Percentiles rank a stretch among this genome's conserved stretches.
Evolutionary conservation across 345 rosid genomes (phyloP).

Genomic region (Citrus mangshanensis): DNA sequence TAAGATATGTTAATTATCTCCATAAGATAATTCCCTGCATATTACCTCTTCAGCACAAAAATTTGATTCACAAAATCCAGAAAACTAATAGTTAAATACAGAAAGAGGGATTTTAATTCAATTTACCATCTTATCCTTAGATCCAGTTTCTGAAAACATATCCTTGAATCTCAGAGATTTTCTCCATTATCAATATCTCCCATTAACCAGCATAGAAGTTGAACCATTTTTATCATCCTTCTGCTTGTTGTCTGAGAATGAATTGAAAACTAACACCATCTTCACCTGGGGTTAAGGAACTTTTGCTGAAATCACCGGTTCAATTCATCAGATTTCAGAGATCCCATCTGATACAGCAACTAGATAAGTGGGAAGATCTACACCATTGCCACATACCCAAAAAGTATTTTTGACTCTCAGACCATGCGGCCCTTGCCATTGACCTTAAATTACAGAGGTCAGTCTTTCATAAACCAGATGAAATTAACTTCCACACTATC

Average conservation of each 20-base stretch:
- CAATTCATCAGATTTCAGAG: slow-evolving; percentile 35
- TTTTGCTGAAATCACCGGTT: slow-evolving; percentile 24
- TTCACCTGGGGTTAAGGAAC: too few species aligned
- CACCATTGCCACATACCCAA: slow-evolving; percentile 23
- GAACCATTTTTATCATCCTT: slow-evolving; percentile 16
- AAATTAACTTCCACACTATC: background rate
- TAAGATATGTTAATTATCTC: background rate
- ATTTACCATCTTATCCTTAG: slow-evolving; percentile 39
- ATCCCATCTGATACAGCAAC: slow-evolving; percentile 16
- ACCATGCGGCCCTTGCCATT: slow-evolving; percentile 18
- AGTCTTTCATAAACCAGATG: slow-evolving; percentile 16
- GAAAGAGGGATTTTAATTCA: background rate
- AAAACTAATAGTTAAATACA: background rate
- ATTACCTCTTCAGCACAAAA: background rate
- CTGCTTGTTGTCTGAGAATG: slow-evolving; percentile 21
- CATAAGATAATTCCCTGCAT: background rate
- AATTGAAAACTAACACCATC: too few species aligned
- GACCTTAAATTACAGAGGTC: slow-evolving; percentile 30
- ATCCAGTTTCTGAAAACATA: slow-evolving; percentile 36
- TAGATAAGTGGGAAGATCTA: slow-evolving; percentile 15
- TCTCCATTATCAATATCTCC: slow-evolving; percentile 24
- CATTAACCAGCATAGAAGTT: slow-evolving; percentile 21
- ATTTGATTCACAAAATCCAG: background rate
- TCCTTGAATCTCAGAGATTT: slow-evolving; percentile 51
- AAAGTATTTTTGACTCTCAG: background rate